phyloP scores from a whole-genome alignment of 352 stramenopile genomes.

The Phytophthora hybrid region DNA sequence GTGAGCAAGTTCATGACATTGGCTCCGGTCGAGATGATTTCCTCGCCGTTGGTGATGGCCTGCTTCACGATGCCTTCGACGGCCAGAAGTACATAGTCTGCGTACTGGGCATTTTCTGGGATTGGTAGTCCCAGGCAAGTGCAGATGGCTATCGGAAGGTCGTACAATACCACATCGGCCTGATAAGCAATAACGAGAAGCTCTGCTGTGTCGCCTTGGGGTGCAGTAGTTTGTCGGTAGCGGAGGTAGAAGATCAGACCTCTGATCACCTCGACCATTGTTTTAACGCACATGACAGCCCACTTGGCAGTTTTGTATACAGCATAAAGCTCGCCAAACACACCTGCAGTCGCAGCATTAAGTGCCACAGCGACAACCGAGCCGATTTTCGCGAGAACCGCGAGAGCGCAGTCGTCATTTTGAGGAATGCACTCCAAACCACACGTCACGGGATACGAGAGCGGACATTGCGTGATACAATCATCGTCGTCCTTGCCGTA shows the following conservation, averaged over 20 bases:
- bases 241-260: background rate
- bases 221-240: background rate
- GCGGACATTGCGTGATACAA: conserved; percentile 31
- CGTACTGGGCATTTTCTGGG: background rate
- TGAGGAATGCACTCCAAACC: conserved; percentile 39
- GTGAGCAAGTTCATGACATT: background rate
- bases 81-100: background rate
- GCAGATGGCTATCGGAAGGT: background rate
- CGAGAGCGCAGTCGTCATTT: conserved; percentile 32
- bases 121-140: background rate
- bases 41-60: background rate
- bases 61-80: background rate
- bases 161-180: background rate
- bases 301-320: conserved; percentile 23
- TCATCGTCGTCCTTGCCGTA: conserved; percentile 31
- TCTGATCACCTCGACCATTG: background rate
- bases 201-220: no score
- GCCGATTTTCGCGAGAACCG: conserved; percentile 23
- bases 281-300: conserved; percentile 14
- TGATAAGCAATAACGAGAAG: background rate
- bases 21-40: background rate
- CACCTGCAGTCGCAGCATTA: conserved; percentile 22
- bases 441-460: conserved; percentile 38
- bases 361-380: conserved; percentile 31
- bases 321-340: conserved; percentile 19